Conservation (phyloP, 2,329 filamentous ascomycete genomes). For the Grosmannia huntii region DNA sequence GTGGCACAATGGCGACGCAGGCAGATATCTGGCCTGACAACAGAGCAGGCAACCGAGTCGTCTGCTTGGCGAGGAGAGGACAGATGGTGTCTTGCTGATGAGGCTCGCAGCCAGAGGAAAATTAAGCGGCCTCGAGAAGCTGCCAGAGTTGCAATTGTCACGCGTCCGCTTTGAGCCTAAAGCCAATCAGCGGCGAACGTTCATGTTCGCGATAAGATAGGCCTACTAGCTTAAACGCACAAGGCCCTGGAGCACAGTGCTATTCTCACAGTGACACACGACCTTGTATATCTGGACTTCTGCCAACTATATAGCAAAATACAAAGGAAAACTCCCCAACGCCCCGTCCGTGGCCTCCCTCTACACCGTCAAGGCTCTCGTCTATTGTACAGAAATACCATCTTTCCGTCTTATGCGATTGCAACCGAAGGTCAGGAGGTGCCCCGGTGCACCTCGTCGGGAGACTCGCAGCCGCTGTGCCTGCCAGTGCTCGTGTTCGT, state of each 20-base stretch:
- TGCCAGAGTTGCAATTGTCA: slow-evolving; percentile 13
- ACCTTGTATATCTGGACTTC: background rate
- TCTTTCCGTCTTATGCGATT: slow-evolving; percentile 3
- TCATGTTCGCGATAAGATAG: background rate
- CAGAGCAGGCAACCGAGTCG: background rate
- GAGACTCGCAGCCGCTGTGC: background rate
- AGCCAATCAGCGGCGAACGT: slow-evolving; percentile 6
- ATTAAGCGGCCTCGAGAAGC: slow-evolving; percentile 6
- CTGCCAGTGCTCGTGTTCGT: background rate
- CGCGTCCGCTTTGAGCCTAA: slow-evolving; percentile 1
- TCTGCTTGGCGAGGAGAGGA: background rate
- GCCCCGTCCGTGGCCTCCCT: slow-evolving; percentile 10
- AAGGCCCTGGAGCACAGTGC: background rate
- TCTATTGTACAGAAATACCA: slow-evolving; percentile 11
- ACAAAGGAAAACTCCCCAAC: slow-evolving; percentile 6
- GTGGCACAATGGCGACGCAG: background rate
- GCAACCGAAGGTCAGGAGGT: background rate
- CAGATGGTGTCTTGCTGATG: background rate
- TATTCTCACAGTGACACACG: background rate
- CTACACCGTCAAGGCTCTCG: slow-evolving; percentile 10
- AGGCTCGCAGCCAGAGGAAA: background rate
- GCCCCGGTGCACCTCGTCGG: background rate
- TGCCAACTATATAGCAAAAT: background rate
- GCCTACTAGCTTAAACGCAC: background rate
- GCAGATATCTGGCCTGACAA: background rate